Evolutionary conservation across 257 asterid species (phyloP), one percentile per base, ranked within the genome.

Genomic region (Solanum sejunctum): DNA sequence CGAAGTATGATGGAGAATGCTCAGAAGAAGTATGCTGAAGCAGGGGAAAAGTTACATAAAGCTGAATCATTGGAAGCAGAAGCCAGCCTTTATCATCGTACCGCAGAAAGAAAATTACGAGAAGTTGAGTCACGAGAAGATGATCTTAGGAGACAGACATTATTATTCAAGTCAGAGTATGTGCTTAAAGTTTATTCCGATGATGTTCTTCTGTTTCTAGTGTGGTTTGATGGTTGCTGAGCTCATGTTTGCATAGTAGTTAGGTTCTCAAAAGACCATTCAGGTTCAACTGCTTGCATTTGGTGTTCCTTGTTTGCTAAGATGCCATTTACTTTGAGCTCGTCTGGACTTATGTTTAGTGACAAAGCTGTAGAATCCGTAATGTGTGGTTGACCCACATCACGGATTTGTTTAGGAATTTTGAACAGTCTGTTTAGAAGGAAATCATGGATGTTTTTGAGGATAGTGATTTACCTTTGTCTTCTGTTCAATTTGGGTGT

Each of bases 71-170:
- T 95, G 87, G 98, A 97, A 90, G 92, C 93, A 23, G 99, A 95
- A 87, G 98, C 99, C n/a, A 89, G 88, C 85, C 88, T 97, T 56
- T 95, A 84, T 89, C 98, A 94, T 71, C 91, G 93, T 82, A 89
- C 88, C 26, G 99, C 99, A 56, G 97, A 92, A 91, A 97, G 99
- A 85, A 97, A 93, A 92, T 87, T 97, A 86, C 91, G 88, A 67
- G 99, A 97, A 90, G 95, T 94, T 87, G 98, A 95, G 91, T 96
- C 91, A 79, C 96, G 98, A 28, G 98, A 97, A 87, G 99, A 97
- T 93, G 98, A 95, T 87, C 92, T 95, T 83, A 87, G 99, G 87
- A 93, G 97, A 87, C 93, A 88, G 61, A 92, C 90, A 75, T 81
- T 84, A 86, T 86, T 94, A 36, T 94, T 95, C 49, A 94, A 97